Evolutionary conservation across 305 asterid genomes (phyloP), one percentile per base, ranked within the genome.

Genomic region (Rubia tinctorum): DNA sequence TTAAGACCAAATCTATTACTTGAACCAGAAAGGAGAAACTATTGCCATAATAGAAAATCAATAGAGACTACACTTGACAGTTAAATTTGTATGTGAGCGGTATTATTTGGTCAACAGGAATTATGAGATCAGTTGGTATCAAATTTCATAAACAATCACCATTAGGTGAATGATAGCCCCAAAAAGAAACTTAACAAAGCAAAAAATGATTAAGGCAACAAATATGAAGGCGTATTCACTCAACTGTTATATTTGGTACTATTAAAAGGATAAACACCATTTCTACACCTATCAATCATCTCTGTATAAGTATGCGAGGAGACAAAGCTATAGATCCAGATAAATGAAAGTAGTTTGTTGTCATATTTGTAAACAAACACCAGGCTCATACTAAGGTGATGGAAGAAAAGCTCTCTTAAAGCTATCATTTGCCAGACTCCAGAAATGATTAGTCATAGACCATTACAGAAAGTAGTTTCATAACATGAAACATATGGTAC

Each of bases 391-490:
- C 43, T 27, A 0, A 64, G 25, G 47, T 6, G 51, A 65, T 68
- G 23, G 34, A 68, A 68, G 18, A 61, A 68, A 44, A 25, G n/a
- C 34, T n/a, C 22, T 12, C 67, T 18, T 5, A 10, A n/a, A 27
- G 12, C 1, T 43, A 10, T 8, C 12, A 44, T 42, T 68, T 68
- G 23, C 37, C 8, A 23, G 49, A 45, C 72, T 68, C 44, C 56
- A 47, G 45, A 27, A 23, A 49, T 69, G 76, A 71, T 81, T 74
- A 80, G 73, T 66, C 66, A 72, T 51, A 64, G 74, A 77, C 75
- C 86, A 83, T 66, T 80, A 74, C 73, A 72, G 75, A 84, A 73
- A 42, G 51, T 59, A 71, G 77, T 82, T 80, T 78, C 80, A 75
- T 81, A 45, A 75, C 47, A 67, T 30, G 45, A 71, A 76, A 39